A percentile compares a stretch with the other conserved stretches of the same genome.
These are phyloP conservation scores for Prunus persica DNA, from an alignment of 306 rosid species.

Conservation along the genomic window DNA sequence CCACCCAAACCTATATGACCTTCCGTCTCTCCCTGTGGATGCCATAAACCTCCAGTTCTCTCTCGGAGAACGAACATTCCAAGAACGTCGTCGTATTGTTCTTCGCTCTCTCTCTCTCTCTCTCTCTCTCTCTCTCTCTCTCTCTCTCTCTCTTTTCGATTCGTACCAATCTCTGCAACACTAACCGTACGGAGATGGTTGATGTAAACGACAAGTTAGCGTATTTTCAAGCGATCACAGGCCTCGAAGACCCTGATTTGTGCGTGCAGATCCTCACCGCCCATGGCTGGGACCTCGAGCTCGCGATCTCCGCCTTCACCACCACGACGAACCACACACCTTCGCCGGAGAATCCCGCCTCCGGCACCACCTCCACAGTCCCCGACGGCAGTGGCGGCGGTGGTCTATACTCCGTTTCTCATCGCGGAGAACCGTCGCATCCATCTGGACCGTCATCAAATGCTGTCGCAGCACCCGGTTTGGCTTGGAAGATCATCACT, in stretches of 20 bases:
- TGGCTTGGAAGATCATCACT: slow-evolving; percentile 77
- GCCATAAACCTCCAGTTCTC: neutral
- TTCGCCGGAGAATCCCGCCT: slow-evolving; percentile 4
- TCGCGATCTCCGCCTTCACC: slow-evolving; percentile 81
- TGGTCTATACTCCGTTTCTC: slow-evolving; percentile 3
- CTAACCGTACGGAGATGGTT: slow-evolving; percentile 44
- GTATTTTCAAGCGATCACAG: slow-evolving; percentile 89
- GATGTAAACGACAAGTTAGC: slow-evolving; percentile 72
- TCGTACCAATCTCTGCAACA: neutral
- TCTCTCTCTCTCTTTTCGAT: neutral
- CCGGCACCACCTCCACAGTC: slow-evolving; percentile 9
- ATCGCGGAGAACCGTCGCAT: neutral
- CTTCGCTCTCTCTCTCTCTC: neutral
- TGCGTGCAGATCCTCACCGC: slow-evolving; percentile 86
- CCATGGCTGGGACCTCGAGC: slow-evolving; percentile 95
- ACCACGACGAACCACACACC: slow-evolving; percentile 18
- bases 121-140: no score
- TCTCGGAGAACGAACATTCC: neutral
- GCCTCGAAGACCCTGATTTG: slow-evolving; percentile 80
- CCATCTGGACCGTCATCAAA: slow-evolving; percentile 29
- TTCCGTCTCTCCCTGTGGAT: no score
- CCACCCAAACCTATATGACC: neutral
- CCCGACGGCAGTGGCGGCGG: slow-evolving; percentile 1
- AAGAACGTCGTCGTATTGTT: neutral
- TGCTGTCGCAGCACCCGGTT: slow-evolving; percentile 42